phyloP scores from a whole-genome alignment of 208 protist species.

The Phytomonas serpens region DNA sequence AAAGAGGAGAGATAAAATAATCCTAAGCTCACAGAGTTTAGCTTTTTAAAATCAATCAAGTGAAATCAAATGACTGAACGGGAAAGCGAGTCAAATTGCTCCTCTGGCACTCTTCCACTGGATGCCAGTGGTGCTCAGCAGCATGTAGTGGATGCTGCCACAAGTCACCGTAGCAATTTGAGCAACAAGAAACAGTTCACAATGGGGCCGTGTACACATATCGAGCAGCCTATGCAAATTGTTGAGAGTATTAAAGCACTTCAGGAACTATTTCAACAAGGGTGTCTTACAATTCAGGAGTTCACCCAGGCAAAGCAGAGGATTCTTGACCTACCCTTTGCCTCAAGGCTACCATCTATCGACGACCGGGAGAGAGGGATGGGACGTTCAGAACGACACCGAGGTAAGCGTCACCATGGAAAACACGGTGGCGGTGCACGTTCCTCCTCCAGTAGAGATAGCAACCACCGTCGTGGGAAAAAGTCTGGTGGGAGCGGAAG shows the following conservation, averaged over 20 bases:
- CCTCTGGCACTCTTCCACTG: neutral
- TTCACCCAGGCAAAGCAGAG: conserved; percentile 70
- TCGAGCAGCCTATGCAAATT: conserved; percentile 33
- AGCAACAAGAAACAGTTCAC: conserved; percentile 1
- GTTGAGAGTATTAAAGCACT: conserved; percentile 53
- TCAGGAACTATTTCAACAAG: conserved; percentile 54
- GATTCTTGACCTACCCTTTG: conserved; percentile 28
- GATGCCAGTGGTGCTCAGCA: neutral
- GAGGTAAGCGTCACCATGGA: conserved; percentile 6
- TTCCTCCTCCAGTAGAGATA: too few species aligned
- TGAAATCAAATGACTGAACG: neutral
- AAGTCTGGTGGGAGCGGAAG: neutral
- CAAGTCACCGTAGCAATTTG: neutral
- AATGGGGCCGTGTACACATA: conserved; percentile 7
- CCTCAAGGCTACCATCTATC: neutral
- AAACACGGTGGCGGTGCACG: neutral
- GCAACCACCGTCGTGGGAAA: neutral
- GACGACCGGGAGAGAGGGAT: neutral
- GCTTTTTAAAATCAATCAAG: neutral
- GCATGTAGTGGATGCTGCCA: neutral
- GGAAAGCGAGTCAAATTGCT: neutral
- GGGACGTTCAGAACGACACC: neutral
- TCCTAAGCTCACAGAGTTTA: neutral
- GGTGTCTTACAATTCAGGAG: conserved; percentile 62
- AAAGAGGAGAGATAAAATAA: neutral